Evolutionary conservation across 2,329 filamentous ascomycete species (phyloP), one percentile per base, ranked within the genome.

Genomic region (Fusarium albidum): DNA sequence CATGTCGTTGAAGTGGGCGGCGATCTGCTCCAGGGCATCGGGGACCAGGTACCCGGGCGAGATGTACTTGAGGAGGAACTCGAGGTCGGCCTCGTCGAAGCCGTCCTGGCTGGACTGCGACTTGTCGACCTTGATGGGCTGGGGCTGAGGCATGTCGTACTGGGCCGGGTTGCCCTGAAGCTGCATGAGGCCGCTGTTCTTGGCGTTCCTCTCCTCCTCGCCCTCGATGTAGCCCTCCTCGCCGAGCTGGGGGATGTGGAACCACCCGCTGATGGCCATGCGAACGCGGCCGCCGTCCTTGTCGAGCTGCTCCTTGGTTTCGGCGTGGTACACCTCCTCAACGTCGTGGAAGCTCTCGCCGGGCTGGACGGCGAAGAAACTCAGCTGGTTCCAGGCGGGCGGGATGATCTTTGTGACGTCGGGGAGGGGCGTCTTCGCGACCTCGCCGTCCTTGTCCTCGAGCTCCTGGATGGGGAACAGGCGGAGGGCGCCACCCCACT

Each of bases 271-370:
- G 69, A 99, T 96, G 43, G 95, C 95, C 94, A 99, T 98, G 63
- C 95, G 88, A 41, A 97, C 86, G 40, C 91, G 85, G 1, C 88
- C 89, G 14, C 89, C 88, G 52, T 93, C 84, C 72, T 81, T 85
- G 70, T 81, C 82, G 48, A 86, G 82, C 74, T 85, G 83, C 66
- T 78, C 82, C 70, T 78, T 79, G 54, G 71, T 80, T 59, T 77
- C 79, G 67, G 85, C 82, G 71, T 90, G 86, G 75, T 97, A 98
- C 5, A 99, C 95, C 76, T 99, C 95, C 76, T 98, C 94, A 49
- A 99, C 95, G 72, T 99, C 95, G 75, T 99, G 95, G 75, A 98
- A 99, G 73, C 94, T 98, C 81, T 96, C 88, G n/a, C 95, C 95
- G 1, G 95, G 95, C 77, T 97, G 92, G 7, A 99, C 96, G 14